Evolutionary conservation across 805 yeast species (phyloP), one percentile per base, ranked within the genome.

Genomic region (Suhomyces canberraensis): DNA sequence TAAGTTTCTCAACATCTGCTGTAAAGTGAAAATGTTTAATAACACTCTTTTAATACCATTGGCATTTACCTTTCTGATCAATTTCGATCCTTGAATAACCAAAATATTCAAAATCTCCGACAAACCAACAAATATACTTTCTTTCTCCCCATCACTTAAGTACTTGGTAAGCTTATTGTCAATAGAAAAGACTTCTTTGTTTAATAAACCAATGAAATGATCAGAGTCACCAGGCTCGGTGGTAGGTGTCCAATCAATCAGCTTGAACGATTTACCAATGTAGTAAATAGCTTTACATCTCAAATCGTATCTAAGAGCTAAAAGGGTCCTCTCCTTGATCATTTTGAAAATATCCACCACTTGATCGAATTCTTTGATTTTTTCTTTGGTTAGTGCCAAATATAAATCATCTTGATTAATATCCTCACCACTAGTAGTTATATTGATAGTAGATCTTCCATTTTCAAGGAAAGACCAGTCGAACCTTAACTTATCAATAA

Each of bases 1-100:
- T 22, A 82, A 69, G 41, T 75, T 77, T 41, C 84, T 70, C 38
- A 84, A 67, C 73, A 79, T 75, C 53, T 83, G 90, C 58, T 81
- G 88, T 29, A 83, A 58, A 1, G 83, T 79, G 35, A 78, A 66
- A 15, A 84, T 76, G 52, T 83, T 83, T 46, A 78, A 64, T 40
- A 76, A 61, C 42, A 84, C 61, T 45, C 76, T 73, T 46, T 75
- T 72, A 37, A 81, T 66, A 22, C 91, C 90, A 42, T 73, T 69
- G 14, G 61, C 60, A 53, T 80, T 81, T 48, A 81, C 63, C 32
- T 65, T 69, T 15, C 57, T 56, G 7, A 84, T 64, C 36, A 72
- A 58, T 17, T 63, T 62, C 4, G 84, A 73, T 15, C 79, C 82
- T 21, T 56, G 56, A 4, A 84, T 72, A 31, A 79, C 58, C 19